Conservation (phyloP, 768 basidiomycete species). For the Glaciozyma martinii region DNA sequence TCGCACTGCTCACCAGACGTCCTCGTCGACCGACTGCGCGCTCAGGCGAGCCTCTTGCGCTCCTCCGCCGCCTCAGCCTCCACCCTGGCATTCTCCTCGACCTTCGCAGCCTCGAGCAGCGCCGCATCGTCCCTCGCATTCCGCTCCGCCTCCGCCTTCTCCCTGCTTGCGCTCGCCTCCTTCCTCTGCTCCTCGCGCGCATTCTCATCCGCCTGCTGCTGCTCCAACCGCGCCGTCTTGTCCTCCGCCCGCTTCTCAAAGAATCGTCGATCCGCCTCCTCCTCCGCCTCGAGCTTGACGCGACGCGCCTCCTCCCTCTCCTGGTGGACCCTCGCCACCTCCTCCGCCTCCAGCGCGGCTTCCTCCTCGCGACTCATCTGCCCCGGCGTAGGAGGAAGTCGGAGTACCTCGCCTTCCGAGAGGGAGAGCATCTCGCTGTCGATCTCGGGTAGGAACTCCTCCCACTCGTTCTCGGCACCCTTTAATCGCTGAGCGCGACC, state of each 20-base stretch:
- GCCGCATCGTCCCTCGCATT: too few species aligned
- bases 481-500: conserved; percentile 29
- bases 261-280: not conserved
- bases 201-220: conserved; percentile 8
- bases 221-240: not conserved
- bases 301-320: not conserved
- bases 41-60: too few species aligned
- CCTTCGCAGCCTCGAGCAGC: too few species aligned
- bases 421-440: conserved; percentile 19
- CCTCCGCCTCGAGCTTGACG: not conserved
- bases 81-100: too few species aligned
- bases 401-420: conserved; percentile 33
- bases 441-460: conserved; percentile 14
- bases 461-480: conserved; percentile 14
- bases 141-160: not conserved
- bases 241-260: not conserved
- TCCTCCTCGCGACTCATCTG: conserved; percentile 25
- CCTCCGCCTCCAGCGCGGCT: not conserved
- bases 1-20: too few species aligned
- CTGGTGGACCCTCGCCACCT: not conserved
- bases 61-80: too few species aligned
- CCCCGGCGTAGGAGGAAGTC: conserved; percentile 36
- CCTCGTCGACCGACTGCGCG: too few species aligned
- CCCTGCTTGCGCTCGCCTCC: not conserved
- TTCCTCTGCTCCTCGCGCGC: not conserved